Evolutionary conservation across 1,284 basidiomycete species (phyloP).

Genomic region (Spongiforma sp.): DNA sequence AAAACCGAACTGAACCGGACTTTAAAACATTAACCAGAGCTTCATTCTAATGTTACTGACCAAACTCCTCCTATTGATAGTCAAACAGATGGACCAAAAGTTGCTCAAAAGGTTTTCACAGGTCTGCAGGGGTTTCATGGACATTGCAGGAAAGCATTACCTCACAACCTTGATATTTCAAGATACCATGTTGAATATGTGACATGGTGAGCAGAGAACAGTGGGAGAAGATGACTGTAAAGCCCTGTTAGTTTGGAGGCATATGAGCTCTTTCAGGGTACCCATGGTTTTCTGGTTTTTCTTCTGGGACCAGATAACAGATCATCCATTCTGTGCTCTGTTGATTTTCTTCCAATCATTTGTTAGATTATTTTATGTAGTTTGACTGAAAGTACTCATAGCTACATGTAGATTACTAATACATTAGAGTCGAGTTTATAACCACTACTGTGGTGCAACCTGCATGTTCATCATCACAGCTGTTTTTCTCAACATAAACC

Average conservation of each 20-base stretch:
- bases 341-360: constrained; percentile 10
- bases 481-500: no score
- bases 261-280: neutral
- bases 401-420: no score
- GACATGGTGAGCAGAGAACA: neutral
- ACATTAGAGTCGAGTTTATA: no score
- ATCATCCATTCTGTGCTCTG: constrained; percentile 6
- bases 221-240: constrained; percentile 4
- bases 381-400: no score
- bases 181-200: neutral
- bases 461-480: no score
- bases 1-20: no score
- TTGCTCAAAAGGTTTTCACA: constrained; percentile 5
- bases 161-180: constrained; percentile 1
- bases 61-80: neutral
- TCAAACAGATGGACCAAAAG: constrained; percentile 4
- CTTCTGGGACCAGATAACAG: neutral
- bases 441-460: no score
- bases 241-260: constrained; percentile 11
- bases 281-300: constrained; percentile 3
- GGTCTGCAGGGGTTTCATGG: constrained; percentile 1
- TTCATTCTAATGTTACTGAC: neutral
- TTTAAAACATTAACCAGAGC: no score
- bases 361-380: no score
- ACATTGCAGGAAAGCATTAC: constrained; percentile 1